Conservation (phyloP, 2,329 filamentous ascomycete species). For the Akanthomyces lecanii region DNA sequence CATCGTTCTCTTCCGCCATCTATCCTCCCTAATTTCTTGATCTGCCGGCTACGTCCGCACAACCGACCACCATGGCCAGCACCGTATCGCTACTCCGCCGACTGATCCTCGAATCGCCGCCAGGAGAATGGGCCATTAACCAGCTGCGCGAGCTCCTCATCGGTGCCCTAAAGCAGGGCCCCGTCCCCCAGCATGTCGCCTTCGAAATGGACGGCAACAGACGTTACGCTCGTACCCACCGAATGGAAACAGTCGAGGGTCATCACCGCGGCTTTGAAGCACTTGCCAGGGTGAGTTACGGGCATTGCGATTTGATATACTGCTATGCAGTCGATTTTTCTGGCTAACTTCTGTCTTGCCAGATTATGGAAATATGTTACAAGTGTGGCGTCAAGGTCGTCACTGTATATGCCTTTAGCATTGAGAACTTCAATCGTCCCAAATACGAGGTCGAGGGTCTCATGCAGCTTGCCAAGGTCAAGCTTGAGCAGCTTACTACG, state of each 20-base stretch:
- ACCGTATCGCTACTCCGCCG: slow-evolving; percentile 47
- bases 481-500: slow-evolving; percentile 84
- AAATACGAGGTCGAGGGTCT: slow-evolving; percentile 95
- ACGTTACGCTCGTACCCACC: slow-evolving; percentile 81
- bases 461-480: slow-evolving; percentile 97
- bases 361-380: slow-evolving; percentile 97
- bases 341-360: slow-evolving; percentile 20
- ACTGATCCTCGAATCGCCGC: slow-evolving; percentile 84
- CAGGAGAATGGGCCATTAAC: slow-evolving; percentile 82
- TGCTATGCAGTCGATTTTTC: slow-evolving; percentile 9
- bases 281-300: slow-evolving; percentile 67
- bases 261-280: slow-evolving; percentile 96
- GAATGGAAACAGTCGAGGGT: slow-evolving; percentile 94
- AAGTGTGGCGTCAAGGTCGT: slow-evolving; percentile 95
- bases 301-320: not conserved
- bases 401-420: slow-evolving; percentile 97
- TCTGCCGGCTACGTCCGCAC: not conserved
- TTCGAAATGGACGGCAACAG: slow-evolving; percentile 99
- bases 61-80: slow-evolving; percentile 44
- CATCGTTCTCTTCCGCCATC: slow-evolving; percentile 8
- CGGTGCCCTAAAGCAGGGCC: slow-evolving; percentile 81
- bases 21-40: slow-evolving; percentile 12
- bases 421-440: slow-evolving; percentile 97
- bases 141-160: slow-evolving; percentile 81
- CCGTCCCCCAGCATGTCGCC: slow-evolving; percentile 91